Base-by-base conservation (phyloP, 2,329 filamentous ascomycete genomes). In the Madurella fahalii region DNA sequence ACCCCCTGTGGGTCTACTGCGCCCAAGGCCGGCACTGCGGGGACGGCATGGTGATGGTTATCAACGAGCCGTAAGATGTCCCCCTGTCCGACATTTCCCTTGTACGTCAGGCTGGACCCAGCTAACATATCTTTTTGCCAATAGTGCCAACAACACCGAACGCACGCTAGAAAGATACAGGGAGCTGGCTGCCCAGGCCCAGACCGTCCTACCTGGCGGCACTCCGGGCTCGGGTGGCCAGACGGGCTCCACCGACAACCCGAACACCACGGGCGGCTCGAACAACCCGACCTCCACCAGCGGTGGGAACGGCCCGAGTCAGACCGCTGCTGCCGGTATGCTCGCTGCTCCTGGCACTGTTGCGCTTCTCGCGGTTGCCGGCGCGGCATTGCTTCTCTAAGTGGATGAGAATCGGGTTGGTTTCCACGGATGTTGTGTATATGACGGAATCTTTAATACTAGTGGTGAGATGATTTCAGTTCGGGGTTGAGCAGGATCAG, bases 1-100 rank as follows among this genome's bases (percentile, higher is more conserved):
- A 79, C 52, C 89, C 89, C 31, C 76, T 92, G 61, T 94, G 89
- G 88, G 74, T 89, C 61, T 93, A 87, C 78, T 93, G 89, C 73
- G 84, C 83, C 31, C 85, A 90, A 70, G 83, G 69, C 44, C 81
- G 78, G 65, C 89, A 94, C 74, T 94, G 89, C 71, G 81, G 90
- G 70, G 73, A 68, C 46, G 87, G 87, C 58, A 91, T 91, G 86
- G 78, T 80, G 54, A 86, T 89, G 74, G 86, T 89, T 32, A 84
- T 91, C 67, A 91, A 92, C 71, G 82, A 82, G 72, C 77, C 86
- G 84, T 87, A 72, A 72, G 84, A 72, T 17, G 17, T 16, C 4
- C 37, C 4, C 8, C 18, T 39, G 18, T n/a, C 9, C 32, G 2
- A 5, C 25, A 25, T 25, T 25, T 7, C 25, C 25, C 25, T 25